A percentile compares a stretch with the other conserved stretches of the same genome.
Conservation (phyloP, 2,329 filamentous ascomycete genomes). For the Boeremia lycopersici region DNA sequence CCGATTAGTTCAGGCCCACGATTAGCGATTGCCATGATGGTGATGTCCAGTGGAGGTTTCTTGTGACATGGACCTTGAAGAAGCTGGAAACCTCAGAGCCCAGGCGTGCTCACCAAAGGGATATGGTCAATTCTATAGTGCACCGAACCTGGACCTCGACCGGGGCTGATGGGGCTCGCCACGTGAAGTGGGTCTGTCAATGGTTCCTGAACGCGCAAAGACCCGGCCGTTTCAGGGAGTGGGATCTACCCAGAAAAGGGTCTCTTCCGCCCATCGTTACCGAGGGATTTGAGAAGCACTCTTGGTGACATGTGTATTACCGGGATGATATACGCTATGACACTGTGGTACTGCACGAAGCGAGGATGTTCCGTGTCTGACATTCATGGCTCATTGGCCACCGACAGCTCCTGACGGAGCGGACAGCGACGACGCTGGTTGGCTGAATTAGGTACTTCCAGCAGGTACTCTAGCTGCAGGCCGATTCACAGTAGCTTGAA, state of each 20-base stretch:
- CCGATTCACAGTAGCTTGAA: slow-evolving; percentile 1
- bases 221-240: slow-evolving; percentile 30
- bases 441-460: neutral
- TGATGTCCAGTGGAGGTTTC: slow-evolving; percentile 9
- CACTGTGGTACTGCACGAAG: neutral
- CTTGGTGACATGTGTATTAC: slow-evolving; percentile 6
- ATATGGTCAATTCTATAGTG: slow-evolving; percentile 25
- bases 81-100: slow-evolving; percentile 5
- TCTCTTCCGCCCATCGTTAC: slow-evolving; percentile 18
- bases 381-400: neutral
- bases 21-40: slow-evolving; percentile 38
- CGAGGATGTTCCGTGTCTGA: neutral
- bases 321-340: slow-evolving; percentile 1
- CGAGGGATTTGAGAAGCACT: neutral
- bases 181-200: slow-evolving; percentile 29
- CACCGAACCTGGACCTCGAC: slow-evolving; percentile 21
- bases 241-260: slow-evolving; percentile 17
- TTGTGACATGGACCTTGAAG: slow-evolving; percentile 10
- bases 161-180: slow-evolving; percentile 20
- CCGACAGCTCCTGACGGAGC: slow-evolving; percentile 1
- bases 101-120: slow-evolving; percentile 13
- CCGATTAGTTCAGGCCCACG: slow-evolving; percentile 41
- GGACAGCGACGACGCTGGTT: neutral
- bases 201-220: slow-evolving; percentile 18
- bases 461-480: slow-evolving; percentile 9